These are phyloP conservation scores for Aspergillus heteromorphus DNA, from an alignment of 495 filamentous ascomycete genomes.

Conservation along the genomic window DNA sequence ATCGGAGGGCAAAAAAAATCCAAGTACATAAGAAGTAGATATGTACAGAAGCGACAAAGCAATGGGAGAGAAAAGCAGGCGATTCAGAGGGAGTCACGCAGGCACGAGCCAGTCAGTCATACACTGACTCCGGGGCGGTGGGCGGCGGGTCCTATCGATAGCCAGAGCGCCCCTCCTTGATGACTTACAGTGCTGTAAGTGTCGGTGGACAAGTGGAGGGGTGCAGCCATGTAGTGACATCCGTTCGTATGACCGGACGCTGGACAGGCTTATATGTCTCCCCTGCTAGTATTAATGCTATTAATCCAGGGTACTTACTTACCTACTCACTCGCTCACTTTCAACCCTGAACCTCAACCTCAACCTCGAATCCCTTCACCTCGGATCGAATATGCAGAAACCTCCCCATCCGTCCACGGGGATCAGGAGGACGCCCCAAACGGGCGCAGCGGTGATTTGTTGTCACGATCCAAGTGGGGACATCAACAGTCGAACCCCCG, in stretches of 20 bases:
- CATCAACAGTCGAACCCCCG: not conserved
- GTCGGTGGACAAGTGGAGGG: conserved; percentile 4
- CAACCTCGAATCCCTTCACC: not conserved
- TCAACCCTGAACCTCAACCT: not conserved
- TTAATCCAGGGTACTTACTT: too few relatives aligned
- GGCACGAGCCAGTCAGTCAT: conserved; percentile 22
- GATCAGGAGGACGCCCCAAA: not conserved
- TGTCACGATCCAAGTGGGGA: conserved; percentile 20
- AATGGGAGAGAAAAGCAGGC: not conserved
- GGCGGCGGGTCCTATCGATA: conserved; percentile 24
- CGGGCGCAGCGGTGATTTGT: conserved; percentile 3
- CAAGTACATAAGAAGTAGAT: too few relatives aligned
- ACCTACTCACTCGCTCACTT: too few relatives aligned
- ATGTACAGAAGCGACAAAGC: too few relatives aligned
- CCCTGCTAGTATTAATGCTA: too few relatives aligned
- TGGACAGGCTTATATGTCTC: not conserved
- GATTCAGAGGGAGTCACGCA: conserved; percentile 24
- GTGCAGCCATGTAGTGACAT: too few relatives aligned
- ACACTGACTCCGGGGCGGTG: conserved; percentile 6
- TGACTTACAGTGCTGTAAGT: too few relatives aligned
- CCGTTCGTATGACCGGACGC: too few relatives aligned
- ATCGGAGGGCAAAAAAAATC: too few relatives aligned
- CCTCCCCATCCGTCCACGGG: not conserved
- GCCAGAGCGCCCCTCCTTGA: conserved; percentile 21
- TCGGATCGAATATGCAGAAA: not conserved